Conservation (phyloP, 257 asterid species). For the Echites panduratus region DNA sequence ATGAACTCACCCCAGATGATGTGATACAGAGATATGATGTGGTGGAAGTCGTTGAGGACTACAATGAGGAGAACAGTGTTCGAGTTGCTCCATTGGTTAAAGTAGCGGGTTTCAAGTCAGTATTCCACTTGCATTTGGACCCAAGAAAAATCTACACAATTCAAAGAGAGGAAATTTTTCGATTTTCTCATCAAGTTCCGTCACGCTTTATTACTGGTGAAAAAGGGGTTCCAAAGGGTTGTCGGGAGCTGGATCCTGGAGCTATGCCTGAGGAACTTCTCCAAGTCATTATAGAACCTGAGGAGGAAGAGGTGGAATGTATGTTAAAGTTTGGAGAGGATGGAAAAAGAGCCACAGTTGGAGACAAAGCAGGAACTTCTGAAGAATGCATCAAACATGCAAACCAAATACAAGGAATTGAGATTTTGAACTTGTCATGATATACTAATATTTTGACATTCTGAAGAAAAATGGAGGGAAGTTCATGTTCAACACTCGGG, state of each 20-base stretch:
- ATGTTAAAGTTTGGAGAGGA: conserved; percentile 5
- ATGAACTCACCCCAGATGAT: conserved; percentile 42
- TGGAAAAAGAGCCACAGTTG: conserved; percentile 2
- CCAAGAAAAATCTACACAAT: conserved; percentile 23
- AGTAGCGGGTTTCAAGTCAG: conserved; percentile 59
- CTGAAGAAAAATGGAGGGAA: conserved; percentile 30
- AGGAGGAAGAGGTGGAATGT: conserved; percentile 22
- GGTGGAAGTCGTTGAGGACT: conserved; percentile 57
- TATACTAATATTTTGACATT: conserved; percentile 20
- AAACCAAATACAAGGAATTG: conserved; percentile 12
- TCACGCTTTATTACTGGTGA: conserved; percentile 38
- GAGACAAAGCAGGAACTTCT: conserved; percentile 14
- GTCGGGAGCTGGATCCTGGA: conserved; percentile 73
- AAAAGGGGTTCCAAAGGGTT: conserved; percentile 41
- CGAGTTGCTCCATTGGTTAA: conserved; percentile 48
- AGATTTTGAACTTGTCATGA: conserved; percentile 11
- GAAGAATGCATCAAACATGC: conserved; percentile 6
- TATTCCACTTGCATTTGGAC: conserved; percentile 39
- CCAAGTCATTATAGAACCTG: conserved; percentile 28
- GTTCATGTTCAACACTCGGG: not conserved
- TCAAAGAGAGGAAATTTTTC: conserved; percentile 55
- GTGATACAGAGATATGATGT: conserved; percentile 48
- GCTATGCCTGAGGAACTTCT: conserved; percentile 70
- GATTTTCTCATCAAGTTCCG: conserved; percentile 77
- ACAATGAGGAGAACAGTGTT: conserved; percentile 37